Evolutionary conservation across 306 rosid genomes (phyloP).

Genomic region (Astragalus glycyphyllos): DNA sequence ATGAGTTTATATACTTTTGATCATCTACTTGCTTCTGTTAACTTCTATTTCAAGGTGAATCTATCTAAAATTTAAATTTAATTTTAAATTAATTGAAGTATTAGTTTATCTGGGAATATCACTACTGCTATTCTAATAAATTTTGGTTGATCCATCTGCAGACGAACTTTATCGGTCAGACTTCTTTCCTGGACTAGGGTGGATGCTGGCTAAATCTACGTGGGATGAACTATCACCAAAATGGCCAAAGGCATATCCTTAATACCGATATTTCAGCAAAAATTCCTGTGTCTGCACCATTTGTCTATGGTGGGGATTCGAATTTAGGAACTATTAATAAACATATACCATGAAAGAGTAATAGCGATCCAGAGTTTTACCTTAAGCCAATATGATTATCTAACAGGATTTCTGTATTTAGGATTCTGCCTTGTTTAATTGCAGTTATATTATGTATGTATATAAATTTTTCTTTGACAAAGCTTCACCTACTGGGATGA

Average conservation of each 20-base stretch:
- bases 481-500: constrained; percentile 95
- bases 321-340: constrained; percentile 18
- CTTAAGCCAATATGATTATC: constrained; percentile 10
- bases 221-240: constrained; percentile 99
- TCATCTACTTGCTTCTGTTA: constrained; percentile 17
- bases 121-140: constrained; percentile 25
- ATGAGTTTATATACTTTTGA: constrained; percentile 17
- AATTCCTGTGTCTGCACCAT: constrained; percentile 34
- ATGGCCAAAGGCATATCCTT: constrained; percentile 99
- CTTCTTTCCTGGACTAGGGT: constrained; percentile 96
- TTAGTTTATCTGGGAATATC: constrained; percentile 23
- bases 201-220: constrained; percentile 86
- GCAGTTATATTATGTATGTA: constrained; percentile 38
- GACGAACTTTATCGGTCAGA: constrained; percentile 91
- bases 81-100: not conserved
- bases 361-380: not conserved
- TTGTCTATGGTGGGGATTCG: constrained; percentile 24
- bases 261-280: constrained; percentile 43
- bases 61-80: not conserved
- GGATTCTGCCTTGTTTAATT: constrained; percentile 28
- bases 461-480: constrained; percentile 72
- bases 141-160: constrained; percentile 55
- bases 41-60: constrained; percentile 30
- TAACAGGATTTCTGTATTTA: constrained; percentile 14
- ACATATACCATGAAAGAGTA: constrained; percentile 1